phyloP scores from a whole-genome alignment of 2,329 filamentous ascomycete genomes.

The Penicillium sp. region DNA sequence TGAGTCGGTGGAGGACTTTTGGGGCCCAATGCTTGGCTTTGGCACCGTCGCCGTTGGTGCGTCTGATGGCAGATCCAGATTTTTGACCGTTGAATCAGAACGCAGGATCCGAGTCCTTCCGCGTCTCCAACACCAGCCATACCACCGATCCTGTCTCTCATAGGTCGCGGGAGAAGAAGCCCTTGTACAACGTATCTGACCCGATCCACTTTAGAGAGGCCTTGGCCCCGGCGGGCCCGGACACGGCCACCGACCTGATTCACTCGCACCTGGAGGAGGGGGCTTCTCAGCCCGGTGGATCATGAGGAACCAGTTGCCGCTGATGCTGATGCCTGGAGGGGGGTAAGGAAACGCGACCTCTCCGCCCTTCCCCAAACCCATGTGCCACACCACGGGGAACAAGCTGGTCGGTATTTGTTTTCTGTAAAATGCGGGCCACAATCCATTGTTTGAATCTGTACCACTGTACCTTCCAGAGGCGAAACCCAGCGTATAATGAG shows the following conservation, averaged over 20 bases:
- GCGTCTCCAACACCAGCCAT: constrained; percentile 10
- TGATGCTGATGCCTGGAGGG: constrained; percentile 5
- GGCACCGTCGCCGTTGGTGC: constrained; percentile 3
- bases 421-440: neutral
- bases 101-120: constrained; percentile 24
- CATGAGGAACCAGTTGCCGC: neutral
- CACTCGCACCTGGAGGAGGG: neutral
- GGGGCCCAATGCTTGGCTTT: constrained; percentile 8
- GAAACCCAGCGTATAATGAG: neutral
- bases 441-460: neutral
- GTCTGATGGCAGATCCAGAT: constrained; percentile 5
- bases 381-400: neutral
- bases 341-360: neutral
- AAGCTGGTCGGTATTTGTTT: neutral
- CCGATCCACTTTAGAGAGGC: constrained; percentile 14
- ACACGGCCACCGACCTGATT: constrained; percentile 12
- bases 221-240: constrained; percentile 19
- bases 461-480: neutral
- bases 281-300: constrained; percentile 2
- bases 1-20: neutral
- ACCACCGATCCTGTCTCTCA: constrained; percentile 15
- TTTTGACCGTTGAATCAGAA: constrained; percentile 5
- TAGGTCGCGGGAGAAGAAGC: constrained; percentile 20
- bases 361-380: neutral
- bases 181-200: constrained; percentile 22